Base-by-base conservation (phyloP, 345 rosid genomes). In the Lumnitzera littorea region DNA sequence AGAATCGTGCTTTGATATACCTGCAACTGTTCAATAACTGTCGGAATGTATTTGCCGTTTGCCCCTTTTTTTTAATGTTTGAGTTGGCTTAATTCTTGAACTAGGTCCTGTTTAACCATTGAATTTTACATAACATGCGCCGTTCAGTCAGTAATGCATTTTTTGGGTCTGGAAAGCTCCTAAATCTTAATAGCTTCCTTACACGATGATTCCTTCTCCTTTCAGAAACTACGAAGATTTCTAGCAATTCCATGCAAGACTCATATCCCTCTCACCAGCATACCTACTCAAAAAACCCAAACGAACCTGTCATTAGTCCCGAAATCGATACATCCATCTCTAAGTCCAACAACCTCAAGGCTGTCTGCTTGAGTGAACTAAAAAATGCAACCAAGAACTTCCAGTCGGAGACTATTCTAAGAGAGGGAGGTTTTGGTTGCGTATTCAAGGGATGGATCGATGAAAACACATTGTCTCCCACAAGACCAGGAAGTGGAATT, bases 361-460 rank as follows among this genome's bases (percentile, higher is more conserved):
- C 87, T 57, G 83, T 86, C 52, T 79, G 72, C 69, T 73, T 72
- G 66, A 72, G 46, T 55, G 89, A 81, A 15, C 82, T 86, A 15
- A 83, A 78, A 74, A 77, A 61, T 62, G 92, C 89, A 46, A 83
- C 92, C 73, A 78, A 56, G 65, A 79, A 79, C 65, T 86, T 83
- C 77, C 77, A 82, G n/a, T 61, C 78, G 0, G 92, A 86, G 43
- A 74, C 69, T 24, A 16, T 83, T 51, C 79, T 83, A 25, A 87
- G 92, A 48, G 92, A 86, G 70, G 87, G 92, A 61, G 89, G 89
- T 7, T 86, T 86, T 59, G 92, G 92, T 24, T 72, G 69, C 53
- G 92, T 83, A 24, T 86, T 74, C 74, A 83, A 86, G 71, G 89
- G 87, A 31, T 86, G 89, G 92, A 73, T 83, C 12, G 89, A 86